A percentile compares a stretch with the other conserved stretches of the same genome.
These are phyloP conservation scores for Fagus sylvatica DNA, from an alignment of 306 rosid genomes.

Conservation along the genomic window DNA sequence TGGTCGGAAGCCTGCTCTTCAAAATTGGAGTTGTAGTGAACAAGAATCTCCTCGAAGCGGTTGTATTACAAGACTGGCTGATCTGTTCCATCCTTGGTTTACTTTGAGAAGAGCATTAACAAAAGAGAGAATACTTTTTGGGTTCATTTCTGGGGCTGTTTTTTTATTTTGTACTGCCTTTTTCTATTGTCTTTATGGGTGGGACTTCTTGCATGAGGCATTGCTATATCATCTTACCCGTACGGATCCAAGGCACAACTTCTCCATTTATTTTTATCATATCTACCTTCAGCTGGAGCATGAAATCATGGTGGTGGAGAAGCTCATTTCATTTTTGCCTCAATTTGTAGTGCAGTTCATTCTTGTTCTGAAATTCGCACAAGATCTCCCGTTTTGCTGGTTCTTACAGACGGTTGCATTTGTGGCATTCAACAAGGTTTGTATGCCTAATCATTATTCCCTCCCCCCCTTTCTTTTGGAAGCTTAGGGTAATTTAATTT, in stretches of 20 bases:
- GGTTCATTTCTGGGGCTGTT: conserved; percentile 64
- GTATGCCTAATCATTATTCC: neutral
- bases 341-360: conserved; percentile 79
- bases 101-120: conserved; percentile 52
- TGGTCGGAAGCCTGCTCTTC: conserved; percentile 60
- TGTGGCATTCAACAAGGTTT: conserved; percentile 87
- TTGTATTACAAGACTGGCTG: conserved; percentile 18
- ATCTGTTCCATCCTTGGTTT: conserved; percentile 36
- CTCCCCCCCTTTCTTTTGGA: no score
- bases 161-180: conserved; percentile 66
- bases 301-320: conserved; percentile 59
- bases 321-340: conserved; percentile 88
- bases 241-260: conserved; percentile 91
- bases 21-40: conserved; percentile 54
- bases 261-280: conserved; percentile 83
- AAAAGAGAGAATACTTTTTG: conserved; percentile 66
- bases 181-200: conserved; percentile 68
- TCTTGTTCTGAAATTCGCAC: conserved; percentile 63
- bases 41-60: conserved; percentile 37
- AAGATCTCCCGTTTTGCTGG: conserved; percentile 82
- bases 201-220: conserved; percentile 85
- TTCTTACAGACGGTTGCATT: conserved; percentile 82
- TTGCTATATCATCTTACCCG: conserved; percentile 88
- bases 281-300: conserved; percentile 76
- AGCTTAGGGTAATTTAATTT: no score